These are phyloP conservation scores for Aspergillus sparsus DNA, from an alignment of 495 filamentous ascomycete species.

Conservation along the genomic window DNA sequence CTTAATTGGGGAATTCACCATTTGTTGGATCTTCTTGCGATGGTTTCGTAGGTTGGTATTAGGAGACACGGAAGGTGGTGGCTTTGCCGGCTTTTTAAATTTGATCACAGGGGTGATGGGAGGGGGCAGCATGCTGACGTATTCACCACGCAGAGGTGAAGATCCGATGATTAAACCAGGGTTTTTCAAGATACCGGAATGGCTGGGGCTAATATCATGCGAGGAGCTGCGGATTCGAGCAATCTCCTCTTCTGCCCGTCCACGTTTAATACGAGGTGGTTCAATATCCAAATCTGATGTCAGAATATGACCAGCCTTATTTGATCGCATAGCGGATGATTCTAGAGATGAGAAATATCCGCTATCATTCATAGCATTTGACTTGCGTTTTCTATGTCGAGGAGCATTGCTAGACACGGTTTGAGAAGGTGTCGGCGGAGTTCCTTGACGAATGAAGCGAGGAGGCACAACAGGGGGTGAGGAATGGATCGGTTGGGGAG, in stretches of 20 bases:
- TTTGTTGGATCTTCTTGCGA: conserved; percentile 78
- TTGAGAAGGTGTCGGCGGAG: conserved; percentile 71
- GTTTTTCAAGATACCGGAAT: conserved; percentile 53
- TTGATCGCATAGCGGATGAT: conserved; percentile 80
- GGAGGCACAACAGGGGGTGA: conserved; percentile 81
- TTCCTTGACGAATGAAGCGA: conserved; percentile 63
- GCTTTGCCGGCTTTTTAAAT: conserved; percentile 77
- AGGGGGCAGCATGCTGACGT: conserved; percentile 65
- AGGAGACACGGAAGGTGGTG: conserved; percentile 85
- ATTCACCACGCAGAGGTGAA: conserved; percentile 59
- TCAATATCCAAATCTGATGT: conserved; percentile 73
- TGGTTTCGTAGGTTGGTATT: conserved; percentile 94
- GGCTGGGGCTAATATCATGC: conserved; percentile 79
- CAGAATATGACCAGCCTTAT: conserved; percentile 58
- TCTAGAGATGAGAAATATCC: conserved; percentile 98
- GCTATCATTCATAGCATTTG: conserved; percentile 84
- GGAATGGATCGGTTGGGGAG: conserved; percentile 70
- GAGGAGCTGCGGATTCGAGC: conserved; percentile 89
- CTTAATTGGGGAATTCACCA: conserved; percentile 86
- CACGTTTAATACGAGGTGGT: conserved; percentile 76
- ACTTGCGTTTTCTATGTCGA: conserved; percentile 68
- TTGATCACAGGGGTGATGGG: conserved; percentile 86
- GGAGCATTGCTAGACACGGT: conserved; percentile 50
- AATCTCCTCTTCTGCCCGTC: conserved; percentile 94
- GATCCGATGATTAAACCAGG: conserved; percentile 51